Base-by-base conservation (phyloP, 257 asterid genomes). In the Asclepias syriaca region DNA sequence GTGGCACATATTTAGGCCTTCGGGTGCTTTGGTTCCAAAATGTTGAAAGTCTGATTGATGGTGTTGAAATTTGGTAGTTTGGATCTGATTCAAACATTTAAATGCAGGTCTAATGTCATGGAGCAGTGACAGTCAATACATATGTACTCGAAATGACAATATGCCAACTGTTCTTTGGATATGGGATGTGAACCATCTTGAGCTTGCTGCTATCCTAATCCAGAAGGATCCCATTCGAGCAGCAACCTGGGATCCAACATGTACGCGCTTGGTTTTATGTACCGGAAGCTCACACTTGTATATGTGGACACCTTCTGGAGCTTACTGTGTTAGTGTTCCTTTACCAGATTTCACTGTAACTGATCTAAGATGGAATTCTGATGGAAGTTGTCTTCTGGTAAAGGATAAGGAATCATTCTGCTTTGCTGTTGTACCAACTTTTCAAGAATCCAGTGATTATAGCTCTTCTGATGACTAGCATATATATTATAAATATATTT, bases 221-320 rank as follows among this genome's bases (percentile, higher is more conserved):
- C 99, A 95, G 68, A 91, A 95, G 77, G 99, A 95, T 43, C 95
- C 99, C 60, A 73, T 95, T 72, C 90, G 98, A 70, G 86, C 97
- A 57, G 98, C 87, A 75, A 87, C 77, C n/a, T 95, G 99, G 99
- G 98, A 95, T 71, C 96, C 98, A 13, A 81, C 89, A n/a, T 84
- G 79, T 64, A 83, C 94, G 0, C 97, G 98, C 29, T 87, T 95
- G 37, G 86, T 95, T 70, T 45, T 95, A 32, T 91, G 98, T 86
- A 91, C 98, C 0, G 98, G 99, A 71, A 87, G 88, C 68, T 73
- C 79, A 24, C 91, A 92, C 70, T 60, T 92, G 48, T 95, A 92
- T 88, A 90, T 95, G 99, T 95, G 99, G 99, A 89, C 97, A 11
- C 98, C 97, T n/a, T 80, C 93, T 0, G 97, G 97, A 34, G 95